Evolutionary conservation across 805 yeast species (phyloP).

Genomic region (Barnettozyma botsteinii): DNA sequence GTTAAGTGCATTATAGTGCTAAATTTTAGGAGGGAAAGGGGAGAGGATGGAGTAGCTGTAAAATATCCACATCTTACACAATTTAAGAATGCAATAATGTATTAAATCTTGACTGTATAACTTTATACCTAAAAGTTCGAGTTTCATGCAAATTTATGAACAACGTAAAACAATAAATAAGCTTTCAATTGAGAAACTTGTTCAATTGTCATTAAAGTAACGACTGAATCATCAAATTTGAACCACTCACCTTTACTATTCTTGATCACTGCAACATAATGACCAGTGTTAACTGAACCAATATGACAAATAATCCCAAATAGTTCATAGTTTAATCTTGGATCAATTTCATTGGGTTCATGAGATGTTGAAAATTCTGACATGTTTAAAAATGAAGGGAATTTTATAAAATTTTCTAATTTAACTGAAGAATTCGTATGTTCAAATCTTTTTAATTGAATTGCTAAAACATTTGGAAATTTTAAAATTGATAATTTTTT

Average conservation of each 20-base stretch:
- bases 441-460: conserved; percentile 72
- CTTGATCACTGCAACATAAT: conserved; percentile 78
- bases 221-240: conserved; percentile 83
- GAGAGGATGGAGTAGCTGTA: too few species aligned
- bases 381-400: conserved; percentile 72
- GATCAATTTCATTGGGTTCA: conserved; percentile 22
- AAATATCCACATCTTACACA: too few species aligned
- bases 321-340: conserved; percentile 63
- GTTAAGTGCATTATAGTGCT: too few species aligned
- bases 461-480: conserved; percentile 71
- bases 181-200: conserved; percentile 71
- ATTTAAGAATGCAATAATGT: not conserved
- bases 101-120: not conserved
- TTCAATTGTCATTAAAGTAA: conserved; percentile 56
- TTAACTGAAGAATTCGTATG: conserved; percentile 43
- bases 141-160: conserved; percentile 18
- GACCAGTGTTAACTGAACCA: conserved; percentile 95
- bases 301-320: conserved; percentile 84
- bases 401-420: conserved; percentile 65
- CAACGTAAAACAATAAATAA: conserved; percentile 68
- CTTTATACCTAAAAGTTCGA: not conserved
- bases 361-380: conserved; percentile 41
- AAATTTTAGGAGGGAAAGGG: too few species aligned
- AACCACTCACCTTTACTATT: conserved; percentile 77
- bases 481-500: conserved; percentile 66